Evolutionary conservation across 805 yeast genomes (phyloP), one percentile per base, ranked within the genome.

Genomic region (Teunomyces kruisii): DNA sequence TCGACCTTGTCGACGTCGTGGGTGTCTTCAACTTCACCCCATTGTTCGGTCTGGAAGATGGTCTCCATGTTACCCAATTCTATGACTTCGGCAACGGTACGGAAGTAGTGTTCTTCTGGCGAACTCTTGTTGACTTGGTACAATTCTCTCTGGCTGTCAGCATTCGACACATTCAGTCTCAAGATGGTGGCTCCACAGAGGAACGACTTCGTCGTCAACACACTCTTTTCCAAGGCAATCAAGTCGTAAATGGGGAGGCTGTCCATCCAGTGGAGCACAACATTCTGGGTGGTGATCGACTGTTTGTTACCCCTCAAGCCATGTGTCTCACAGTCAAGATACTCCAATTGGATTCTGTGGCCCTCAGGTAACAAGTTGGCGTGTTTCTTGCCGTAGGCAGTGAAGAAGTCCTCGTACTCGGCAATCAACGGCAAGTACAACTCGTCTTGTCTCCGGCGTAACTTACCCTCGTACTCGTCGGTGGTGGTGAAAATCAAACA

Each of bases 1-100:
- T 94, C 97, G 32, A 84, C 96, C 64, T 86, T 84, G 57, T 88
- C 96, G n/a, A 94, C 97, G 63, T 94, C 99, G 61, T 94, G 99
- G 2, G 98, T 89, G 59, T 94, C 99, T 68, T 94, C 98, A 17
- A 92, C 98, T 65, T 92, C 97, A 27, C 99, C 99, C 99, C 99
- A 94, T 58, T 83, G 78, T 16, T 81, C 82, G 29, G 96, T 87
- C 67, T 94, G 99, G 65, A 79, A 80, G 28, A 84, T 81, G 10
- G 84, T 83, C 60, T 94, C 99, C 56, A 94, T 72, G 45, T 86
- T 83, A 8, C 90, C 90, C 46, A 86, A 78, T 56, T 80, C 80
- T 1, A 91, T 85, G 32, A 92, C 75, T 49, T 88, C 87, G 43
- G 85, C 90, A 13, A 87, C 67, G 2, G 80, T 52, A 42, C 77